Evolutionary conservation across 1,139 yeast genomes (phyloP).

Genomic region (Hanseniaspora sp.): DNA sequence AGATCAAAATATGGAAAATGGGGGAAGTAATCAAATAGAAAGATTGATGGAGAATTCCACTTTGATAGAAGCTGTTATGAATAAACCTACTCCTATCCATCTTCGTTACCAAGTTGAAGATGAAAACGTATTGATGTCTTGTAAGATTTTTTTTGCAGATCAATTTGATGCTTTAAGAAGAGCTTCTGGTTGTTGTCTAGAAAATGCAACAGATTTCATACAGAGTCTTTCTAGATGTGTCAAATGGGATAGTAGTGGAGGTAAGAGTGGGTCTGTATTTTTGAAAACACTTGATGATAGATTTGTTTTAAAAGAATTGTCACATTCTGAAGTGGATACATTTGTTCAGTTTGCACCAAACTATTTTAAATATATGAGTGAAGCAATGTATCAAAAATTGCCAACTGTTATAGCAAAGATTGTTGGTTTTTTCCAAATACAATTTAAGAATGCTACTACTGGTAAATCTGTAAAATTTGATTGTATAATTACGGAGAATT

Average conservation of each 20-base stretch:
- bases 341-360: slow-evolving; percentile 93
- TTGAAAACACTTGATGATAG: slow-evolving; percentile 84
- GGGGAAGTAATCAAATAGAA: slow-evolving; percentile 2
- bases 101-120: slow-evolving; percentile 84
- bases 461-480: slow-evolving; percentile 78
- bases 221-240: slow-evolving; percentile 88
- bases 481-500: slow-evolving; percentile 88
- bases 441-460: slow-evolving; percentile 64
- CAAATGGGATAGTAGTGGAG: slow-evolving; percentile 94
- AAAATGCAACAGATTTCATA: slow-evolving; percentile 50
- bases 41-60: slow-evolving; percentile 17
- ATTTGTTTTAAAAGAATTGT: slow-evolving; percentile 77
- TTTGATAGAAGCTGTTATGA: slow-evolving; percentile 54
- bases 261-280: slow-evolving; percentile 91
- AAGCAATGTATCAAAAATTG: slow-evolving; percentile 84
- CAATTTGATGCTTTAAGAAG: slow-evolving; percentile 90
- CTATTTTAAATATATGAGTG: slow-evolving; percentile 91
- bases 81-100: slow-evolving; percentile 77
- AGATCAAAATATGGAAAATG: slow-evolving; percentile 15
- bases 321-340: slow-evolving; percentile 82
- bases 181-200: slow-evolving; percentile 53
- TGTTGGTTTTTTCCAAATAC: slow-evolving; percentile 90
- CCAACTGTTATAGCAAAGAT: slow-evolving; percentile 92
- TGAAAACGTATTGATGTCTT: slow-evolving; percentile 69
- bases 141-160: slow-evolving; percentile 89